Evolutionary conservation across 1,139 yeast species (phyloP).

Genomic region (Kluyveromyces sp.): DNA sequence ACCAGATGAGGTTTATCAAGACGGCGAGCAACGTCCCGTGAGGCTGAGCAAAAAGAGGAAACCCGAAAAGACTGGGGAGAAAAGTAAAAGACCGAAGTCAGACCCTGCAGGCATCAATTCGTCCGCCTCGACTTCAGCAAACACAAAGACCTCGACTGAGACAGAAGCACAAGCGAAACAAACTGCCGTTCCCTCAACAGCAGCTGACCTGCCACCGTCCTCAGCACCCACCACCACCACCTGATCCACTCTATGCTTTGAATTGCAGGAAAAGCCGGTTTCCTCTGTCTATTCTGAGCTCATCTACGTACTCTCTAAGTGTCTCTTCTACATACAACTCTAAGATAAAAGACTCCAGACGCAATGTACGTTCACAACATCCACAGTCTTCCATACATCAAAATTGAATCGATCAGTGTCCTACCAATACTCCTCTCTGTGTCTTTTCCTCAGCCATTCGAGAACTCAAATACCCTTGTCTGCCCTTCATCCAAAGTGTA

Average conservation of each 20-base stretch:
- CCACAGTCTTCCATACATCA: neutral
- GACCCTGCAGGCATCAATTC: neutral
- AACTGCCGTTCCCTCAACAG: neutral
- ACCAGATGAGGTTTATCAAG: conserved; percentile 77
- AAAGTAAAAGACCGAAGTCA: conserved; percentile 25
- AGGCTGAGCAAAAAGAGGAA: conserved; percentile 46
- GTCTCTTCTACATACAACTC: neutral
- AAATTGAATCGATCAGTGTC: too few relatives aligned
- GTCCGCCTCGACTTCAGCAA: neutral
- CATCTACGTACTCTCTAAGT: neutral
- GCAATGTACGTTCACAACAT: too few relatives aligned
- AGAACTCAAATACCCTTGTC: too few relatives aligned
- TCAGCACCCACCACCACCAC: neutral
- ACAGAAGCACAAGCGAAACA: neutral
- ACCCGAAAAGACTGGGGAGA: conserved; percentile 27
- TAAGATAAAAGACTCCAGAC: too few relatives aligned
- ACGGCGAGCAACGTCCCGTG: conserved; percentile 68
- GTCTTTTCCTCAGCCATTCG: too few relatives aligned
- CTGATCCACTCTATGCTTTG: too few relatives aligned
- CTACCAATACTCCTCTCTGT: too few relatives aligned
- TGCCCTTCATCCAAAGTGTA: neutral
- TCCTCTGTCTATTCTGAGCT: too few relatives aligned
- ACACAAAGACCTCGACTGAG: neutral
- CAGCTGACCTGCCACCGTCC: neutral
- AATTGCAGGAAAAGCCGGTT: too few relatives aligned